These are phyloP conservation scores for Hericium rajendrae DNA, from an alignment of 768 basidiomycete species.

Conservation along the genomic window DNA sequence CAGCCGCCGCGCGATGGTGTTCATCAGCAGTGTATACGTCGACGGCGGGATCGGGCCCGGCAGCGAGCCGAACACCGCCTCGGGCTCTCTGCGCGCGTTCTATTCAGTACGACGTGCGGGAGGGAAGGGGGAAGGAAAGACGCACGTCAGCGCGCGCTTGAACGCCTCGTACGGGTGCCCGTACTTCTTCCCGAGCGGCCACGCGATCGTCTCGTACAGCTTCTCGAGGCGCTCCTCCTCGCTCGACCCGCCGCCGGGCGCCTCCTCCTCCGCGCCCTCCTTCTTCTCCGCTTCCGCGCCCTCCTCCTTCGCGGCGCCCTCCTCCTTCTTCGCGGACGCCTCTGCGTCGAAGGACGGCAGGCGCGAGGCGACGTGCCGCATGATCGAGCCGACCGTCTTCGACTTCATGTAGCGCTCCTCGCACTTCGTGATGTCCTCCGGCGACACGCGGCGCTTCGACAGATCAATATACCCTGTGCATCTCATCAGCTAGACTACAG, in stretches of 20 bases:
- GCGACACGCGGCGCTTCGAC: slow-evolving; percentile 94
- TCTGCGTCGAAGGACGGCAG: slow-evolving; percentile 36
- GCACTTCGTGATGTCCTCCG: slow-evolving; percentile 98
- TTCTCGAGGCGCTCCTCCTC: slow-evolving; percentile 48
- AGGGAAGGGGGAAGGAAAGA: slow-evolving; percentile 5
- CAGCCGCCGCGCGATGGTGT: slow-evolving; percentile 86
- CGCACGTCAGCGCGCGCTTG: slow-evolving; percentile 90
- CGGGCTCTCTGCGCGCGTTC: slow-evolving; percentile 47
- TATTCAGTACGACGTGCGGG: background rate
- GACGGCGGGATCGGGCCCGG: slow-evolving; percentile 43
- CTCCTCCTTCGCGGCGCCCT: slow-evolving; percentile 23
- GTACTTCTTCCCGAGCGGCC: slow-evolving; percentile 88
- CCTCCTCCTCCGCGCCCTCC: slow-evolving; percentile 38
- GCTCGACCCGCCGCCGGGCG: slow-evolving; percentile 11
- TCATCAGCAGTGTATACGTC: slow-evolving; percentile 53
- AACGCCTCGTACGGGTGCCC: slow-evolving; percentile 97
- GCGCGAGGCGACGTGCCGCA: slow-evolving; percentile 84
- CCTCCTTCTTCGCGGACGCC: slow-evolving; percentile 4
- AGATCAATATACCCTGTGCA: slow-evolving; percentile 90
- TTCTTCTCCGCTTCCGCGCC: slow-evolving; percentile 26
- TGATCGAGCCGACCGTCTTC: slow-evolving; percentile 88
- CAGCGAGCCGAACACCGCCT: slow-evolving; percentile 73
- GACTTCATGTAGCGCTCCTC: slow-evolving; percentile 98
- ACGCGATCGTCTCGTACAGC: slow-evolving; percentile 84
- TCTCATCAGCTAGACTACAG: too few relatives aligned